Conservation (phyloP, 345 rosid genomes). For the Alliaria petiolata region DNA sequence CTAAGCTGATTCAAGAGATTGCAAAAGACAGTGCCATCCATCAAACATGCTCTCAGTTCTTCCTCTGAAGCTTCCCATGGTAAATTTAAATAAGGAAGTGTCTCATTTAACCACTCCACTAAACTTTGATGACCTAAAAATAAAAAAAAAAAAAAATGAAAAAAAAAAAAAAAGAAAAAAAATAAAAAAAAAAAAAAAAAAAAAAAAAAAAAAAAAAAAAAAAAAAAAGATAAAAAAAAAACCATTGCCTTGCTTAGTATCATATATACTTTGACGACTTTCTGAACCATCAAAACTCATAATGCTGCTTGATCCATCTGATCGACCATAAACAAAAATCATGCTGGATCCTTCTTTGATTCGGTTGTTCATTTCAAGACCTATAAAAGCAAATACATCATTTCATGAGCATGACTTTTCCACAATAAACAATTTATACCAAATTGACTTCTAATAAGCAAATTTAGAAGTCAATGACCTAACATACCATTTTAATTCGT, state of each 20-base stretch:
- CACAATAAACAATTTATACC: background rate
- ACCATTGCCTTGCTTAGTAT: constrained; percentile 30
- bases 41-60: constrained; percentile 47
- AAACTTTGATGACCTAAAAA: constrained; percentile 44
- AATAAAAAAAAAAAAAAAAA: too few relatives aligned
- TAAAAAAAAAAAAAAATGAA: too few relatives aligned
- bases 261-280: constrained; percentile 26
- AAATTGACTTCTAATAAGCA: background rate
- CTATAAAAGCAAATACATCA: background rate
- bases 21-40: constrained; percentile 63
- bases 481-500: background rate
- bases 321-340: constrained; percentile 27
- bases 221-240: background rate
- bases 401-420: background rate
- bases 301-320: constrained; percentile 31
- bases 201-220: background rate
- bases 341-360: background rate
- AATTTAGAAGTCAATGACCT: too few relatives aligned
- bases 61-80: constrained; percentile 56
- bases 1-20: constrained; percentile 50
- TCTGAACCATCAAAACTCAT: constrained; percentile 33
- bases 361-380: constrained; percentile 7
- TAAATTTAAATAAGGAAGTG: constrained; percentile 51
- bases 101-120: constrained; percentile 60
- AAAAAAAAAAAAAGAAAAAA: too few relatives aligned